Percentiles rank a stretch among this genome's conserved stretches.
Evolutionary conservation across 1,139 yeast species (phyloP).

Genomic region (Insectozyma bohioensis): DNA sequence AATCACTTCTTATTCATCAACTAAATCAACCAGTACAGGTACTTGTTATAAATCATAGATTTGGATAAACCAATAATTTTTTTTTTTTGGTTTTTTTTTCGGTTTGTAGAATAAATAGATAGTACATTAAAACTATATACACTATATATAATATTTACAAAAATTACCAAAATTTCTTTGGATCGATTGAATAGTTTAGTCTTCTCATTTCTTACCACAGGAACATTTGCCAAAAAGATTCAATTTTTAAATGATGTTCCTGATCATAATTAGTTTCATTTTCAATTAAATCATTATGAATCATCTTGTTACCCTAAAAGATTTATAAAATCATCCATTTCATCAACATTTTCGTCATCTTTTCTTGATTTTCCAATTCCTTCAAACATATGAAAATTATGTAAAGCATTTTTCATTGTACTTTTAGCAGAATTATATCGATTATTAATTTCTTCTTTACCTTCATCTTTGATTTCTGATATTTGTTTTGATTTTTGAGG

Average conservation of each 20-base stretch:
- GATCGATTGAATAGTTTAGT: too few species aligned
- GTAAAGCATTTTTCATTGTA: slow-evolving; percentile 8
- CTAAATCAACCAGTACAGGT: too few species aligned
- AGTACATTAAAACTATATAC: slow-evolving; percentile 2
- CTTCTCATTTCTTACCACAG: too few species aligned
- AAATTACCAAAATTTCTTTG: too few species aligned
- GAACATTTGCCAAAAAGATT: slow-evolving; percentile 13
- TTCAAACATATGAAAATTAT: slow-evolving; percentile 12
- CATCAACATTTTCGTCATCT: slow-evolving; percentile 8
- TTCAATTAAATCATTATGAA: slow-evolving; percentile 3
- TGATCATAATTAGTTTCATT: slow-evolving; percentile 6
- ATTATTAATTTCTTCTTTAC: too few species aligned
- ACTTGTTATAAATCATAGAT: too few species aligned
- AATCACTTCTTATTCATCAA: too few species aligned
- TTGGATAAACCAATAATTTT: too few species aligned
- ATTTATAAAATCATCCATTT: slow-evolving; percentile 15
- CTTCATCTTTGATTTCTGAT: too few species aligned
- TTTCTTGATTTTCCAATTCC: slow-evolving; percentile 7
- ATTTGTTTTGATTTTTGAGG: too few species aligned
- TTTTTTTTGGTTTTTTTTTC: too few species aligned
- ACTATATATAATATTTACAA: too few species aligned
- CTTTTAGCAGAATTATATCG: not conserved
- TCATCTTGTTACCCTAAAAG: slow-evolving; percentile 13
- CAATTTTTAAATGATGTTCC: slow-evolving; percentile 4
- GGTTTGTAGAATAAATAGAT: not conserved